Evolutionary conservation across 2,329 filamentous ascomycete species (phyloP), one percentile per base, ranked within the genome.

Genomic region (Alternaria sp.): DNA sequence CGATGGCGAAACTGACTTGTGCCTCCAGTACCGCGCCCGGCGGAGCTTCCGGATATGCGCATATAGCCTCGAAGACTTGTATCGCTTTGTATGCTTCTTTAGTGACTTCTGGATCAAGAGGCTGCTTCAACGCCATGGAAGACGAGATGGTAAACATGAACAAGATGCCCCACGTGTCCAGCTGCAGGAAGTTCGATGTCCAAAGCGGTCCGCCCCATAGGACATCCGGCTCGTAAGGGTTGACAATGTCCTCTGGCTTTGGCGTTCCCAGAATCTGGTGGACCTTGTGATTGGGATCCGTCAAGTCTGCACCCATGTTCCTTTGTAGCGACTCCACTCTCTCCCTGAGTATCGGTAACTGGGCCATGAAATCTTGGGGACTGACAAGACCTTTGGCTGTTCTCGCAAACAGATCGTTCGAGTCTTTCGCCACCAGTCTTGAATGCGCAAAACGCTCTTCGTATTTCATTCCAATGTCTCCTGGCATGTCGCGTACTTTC

Each of bases 81-180:
- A 91, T 94, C 45, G 91, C 89, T 57, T 87, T 86, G 68, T 91
- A 87, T 1, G 93, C 91, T 61, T 91, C 84, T 2, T 83, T 78
- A 4, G 83, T 83, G 58, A 95, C 73, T 56, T 91, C 88, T 12
- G 84, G 77, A 12, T 82, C 74, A 4, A 83, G 79, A 1, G 83
- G 71, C 81, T 86, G 81, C 43, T 85, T 84, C 55, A 88, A 79
- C 2, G 86, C 84, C 54, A 87, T 82, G 4, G 88, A 86, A 2
- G 90, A 87, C 71, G 96, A 92, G 70, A 91, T 90, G 68, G 89
- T 88, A 79, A 93, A 93, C 90, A 97, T 93, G 62, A 96, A 84
- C 51, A 90, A 86, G 23, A 94, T 88, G 8, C 90, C 90, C 76
- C 92, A 89, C 84, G 93, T 92, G 75, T 97, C 93, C 63, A 93